Base-by-base conservation (phyloP, 352 stramenopile genomes). In the Globisporangium camurandrum region DNA sequence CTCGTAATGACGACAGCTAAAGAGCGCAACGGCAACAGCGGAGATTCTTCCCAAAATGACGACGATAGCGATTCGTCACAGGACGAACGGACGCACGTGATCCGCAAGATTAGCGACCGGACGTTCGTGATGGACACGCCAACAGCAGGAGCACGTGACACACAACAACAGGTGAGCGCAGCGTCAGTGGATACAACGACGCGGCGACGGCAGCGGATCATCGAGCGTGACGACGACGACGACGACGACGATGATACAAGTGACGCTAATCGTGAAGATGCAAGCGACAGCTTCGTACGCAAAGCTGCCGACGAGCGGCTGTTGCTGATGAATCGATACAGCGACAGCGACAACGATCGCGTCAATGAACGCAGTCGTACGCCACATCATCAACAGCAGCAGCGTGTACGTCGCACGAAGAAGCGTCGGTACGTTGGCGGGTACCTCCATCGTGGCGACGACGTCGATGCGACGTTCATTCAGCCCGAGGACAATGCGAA, bases 401-500 rank as follows among this genome's bases (percentile, higher is more conserved):
- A 41, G 6, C 47, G 47, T 8, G 48, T 55, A 34, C 31, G 48
- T 10, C 17, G 33, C 7, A 52, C 30, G 11, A 82, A 60, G 16
- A 67, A 57, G 26, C 51, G 65, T 16, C 64, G 45, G 5, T 95
- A 81, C 30, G 66, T 93, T 47, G 84, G 84, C 11, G 84, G 84
- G 19, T 95, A 95, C 45, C 55, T 69, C 16, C 69, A 86, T 17
- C 51, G 65, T 8, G 59, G 47, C 11, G 66, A 84, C 41, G 71
- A 91, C 53, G 56, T 49, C 8, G 83, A 93, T 44, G 67, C 70
- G 4, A 66, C 26, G 9, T 92, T 95, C 47, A 93, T 95, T 58
- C 81, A 95, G 46, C 84, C 84, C 1, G 84, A 95, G 61, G 82
- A 85, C 27, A 76, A 93, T 30, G 63, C 82, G 19, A 60, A 66